Evolutionary conservation across 495 filamentous ascomycete species (phyloP).

Genomic region (Durotheca rogersii): DNA sequence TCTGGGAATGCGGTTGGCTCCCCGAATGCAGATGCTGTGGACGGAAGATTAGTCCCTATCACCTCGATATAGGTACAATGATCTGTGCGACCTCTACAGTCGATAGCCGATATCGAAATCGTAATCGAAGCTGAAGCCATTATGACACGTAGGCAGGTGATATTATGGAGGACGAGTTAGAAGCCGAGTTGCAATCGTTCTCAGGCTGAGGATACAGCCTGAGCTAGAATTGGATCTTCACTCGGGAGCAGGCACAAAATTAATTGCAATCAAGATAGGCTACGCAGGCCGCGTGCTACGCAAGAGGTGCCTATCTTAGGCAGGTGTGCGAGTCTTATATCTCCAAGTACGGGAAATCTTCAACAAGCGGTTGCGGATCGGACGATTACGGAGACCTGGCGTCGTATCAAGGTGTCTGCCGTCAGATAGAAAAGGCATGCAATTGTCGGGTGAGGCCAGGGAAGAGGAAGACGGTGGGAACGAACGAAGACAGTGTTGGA

Average conservation of each 20-base stretch:
- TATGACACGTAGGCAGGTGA: slow-evolving; percentile 18
- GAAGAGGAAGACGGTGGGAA: slow-evolving; percentile 12
- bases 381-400: slow-evolving; percentile 21
- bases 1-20: slow-evolving; percentile 30
- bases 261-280: too few species aligned
- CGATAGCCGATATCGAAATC: background rate
- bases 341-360: slow-evolving; percentile 28
- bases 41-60: slow-evolving; percentile 22
- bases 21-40: slow-evolving; percentile 21
- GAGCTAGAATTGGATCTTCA: too few species aligned
- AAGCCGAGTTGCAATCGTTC: too few species aligned
- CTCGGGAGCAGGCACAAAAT: too few species aligned
- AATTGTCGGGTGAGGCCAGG: slow-evolving; percentile 17
- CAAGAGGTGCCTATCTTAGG: slow-evolving; percentile 13
- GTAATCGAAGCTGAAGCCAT: background rate
- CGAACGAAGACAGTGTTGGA: slow-evolving; percentile 30
- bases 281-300: background rate
- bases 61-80: slow-evolving; percentile 1
- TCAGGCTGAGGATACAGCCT: too few species aligned
- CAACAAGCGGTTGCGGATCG: slow-evolving; percentile 22
- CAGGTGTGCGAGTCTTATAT: too few species aligned
- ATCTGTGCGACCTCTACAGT: slow-evolving; percentile 19
- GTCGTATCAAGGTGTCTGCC: slow-evolving; percentile 30
- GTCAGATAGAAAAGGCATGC: slow-evolving; percentile 1
- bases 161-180: too few species aligned